phyloP scores from a whole-genome alignment of 2,329 filamentous ascomycete genomes.

The Monosporascus sp. region DNA sequence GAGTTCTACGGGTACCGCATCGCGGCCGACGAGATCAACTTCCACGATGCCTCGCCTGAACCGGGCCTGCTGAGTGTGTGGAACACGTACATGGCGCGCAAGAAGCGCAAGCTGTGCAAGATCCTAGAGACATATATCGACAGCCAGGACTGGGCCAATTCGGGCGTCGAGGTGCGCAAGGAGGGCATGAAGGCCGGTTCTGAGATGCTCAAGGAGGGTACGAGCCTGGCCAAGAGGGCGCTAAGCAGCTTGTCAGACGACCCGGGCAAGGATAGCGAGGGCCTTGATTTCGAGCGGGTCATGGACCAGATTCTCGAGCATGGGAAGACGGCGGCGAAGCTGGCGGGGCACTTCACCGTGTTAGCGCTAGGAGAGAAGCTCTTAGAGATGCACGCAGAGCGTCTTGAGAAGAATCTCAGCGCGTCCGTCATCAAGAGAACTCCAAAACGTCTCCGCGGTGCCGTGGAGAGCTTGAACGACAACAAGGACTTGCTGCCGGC shows the following conservation, averaged over 20 bases:
- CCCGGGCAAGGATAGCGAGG: not conserved
- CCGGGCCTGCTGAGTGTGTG: slow-evolving; percentile 20
- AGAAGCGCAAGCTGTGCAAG: slow-evolving; percentile 24
- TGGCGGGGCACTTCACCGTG: slow-evolving; percentile 4
- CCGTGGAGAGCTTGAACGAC: slow-evolving; percentile 27
- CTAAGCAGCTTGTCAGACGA: no score
- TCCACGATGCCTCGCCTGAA: slow-evolving; percentile 23
- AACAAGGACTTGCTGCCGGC: slow-evolving; percentile 26
- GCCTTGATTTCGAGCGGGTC: slow-evolving; percentile 6
- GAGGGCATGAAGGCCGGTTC: not conserved
- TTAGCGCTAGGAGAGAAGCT: slow-evolving; percentile 19
- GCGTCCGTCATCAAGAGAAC: slow-evolving; percentile 24
- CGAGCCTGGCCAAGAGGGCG: no score
- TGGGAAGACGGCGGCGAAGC: slow-evolving; percentile 12
- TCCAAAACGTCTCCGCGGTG: slow-evolving; percentile 21
- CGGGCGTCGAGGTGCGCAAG: slow-evolving; percentile 9
- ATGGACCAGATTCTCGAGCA: slow-evolving; percentile 10
- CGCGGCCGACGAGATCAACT: slow-evolving; percentile 28
- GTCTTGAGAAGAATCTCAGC: slow-evolving; percentile 21
- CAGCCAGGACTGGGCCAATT: slow-evolving; percentile 12
- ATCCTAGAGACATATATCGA: slow-evolving; percentile 17
- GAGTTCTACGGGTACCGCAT: slow-evolving; percentile 26
- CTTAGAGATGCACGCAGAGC: slow-evolving; percentile 19
- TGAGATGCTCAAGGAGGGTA: not conserved
- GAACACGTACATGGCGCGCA: slow-evolving; percentile 24